Conservation (phyloP, 1,139 yeast genomes). For the Kodamaea sp. region DNA sequence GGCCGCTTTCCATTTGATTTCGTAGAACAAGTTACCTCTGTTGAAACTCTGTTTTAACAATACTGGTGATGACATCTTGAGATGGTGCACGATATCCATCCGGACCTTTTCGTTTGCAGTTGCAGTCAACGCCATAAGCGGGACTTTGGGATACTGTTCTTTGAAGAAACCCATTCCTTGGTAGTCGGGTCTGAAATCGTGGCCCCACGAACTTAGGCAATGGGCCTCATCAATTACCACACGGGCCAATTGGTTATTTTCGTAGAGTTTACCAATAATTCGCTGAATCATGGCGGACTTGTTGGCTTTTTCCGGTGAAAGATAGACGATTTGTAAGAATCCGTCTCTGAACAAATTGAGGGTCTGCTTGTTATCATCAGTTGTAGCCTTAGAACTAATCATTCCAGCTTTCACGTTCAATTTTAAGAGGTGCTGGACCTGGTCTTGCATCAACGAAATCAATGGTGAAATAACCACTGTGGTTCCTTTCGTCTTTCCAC, state of each 20-base stretch:
- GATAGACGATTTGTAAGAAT: conserved; percentile 70
- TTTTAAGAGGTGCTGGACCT: conserved; percentile 74
- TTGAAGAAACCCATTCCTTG: conserved; percentile 78
- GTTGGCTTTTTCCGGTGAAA: conserved; percentile 95
- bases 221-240: conserved; percentile 98
- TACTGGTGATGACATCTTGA: conserved; percentile 57
- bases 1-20: conserved; percentile 64
- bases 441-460: conserved; percentile 97
- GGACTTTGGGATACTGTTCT: conserved; percentile 70
- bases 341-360: conserved; percentile 67
- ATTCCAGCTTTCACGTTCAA: conserved; percentile 79
- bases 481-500: conserved; percentile 78
- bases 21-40: conserved; percentile 81
- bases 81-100: conserved; percentile 78
- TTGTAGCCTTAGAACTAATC: conserved; percentile 76
- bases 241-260: conserved; percentile 64
- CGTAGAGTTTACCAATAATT: conserved; percentile 60
- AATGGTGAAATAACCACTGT: conserved; percentile 94
- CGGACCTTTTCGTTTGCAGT: conserved; percentile 94
- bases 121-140: conserved; percentile 95
- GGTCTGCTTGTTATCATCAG: conserved; percentile 64
- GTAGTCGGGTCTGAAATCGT: conserved; percentile 96
- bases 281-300: conserved; percentile 70
- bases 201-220: conserved; percentile 99
- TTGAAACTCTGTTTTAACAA: conserved; percentile 81